Evolutionary conservation across 148 eudicot genomes (phyloP).

Genomic region (Vaccinium myrtillus): DNA sequence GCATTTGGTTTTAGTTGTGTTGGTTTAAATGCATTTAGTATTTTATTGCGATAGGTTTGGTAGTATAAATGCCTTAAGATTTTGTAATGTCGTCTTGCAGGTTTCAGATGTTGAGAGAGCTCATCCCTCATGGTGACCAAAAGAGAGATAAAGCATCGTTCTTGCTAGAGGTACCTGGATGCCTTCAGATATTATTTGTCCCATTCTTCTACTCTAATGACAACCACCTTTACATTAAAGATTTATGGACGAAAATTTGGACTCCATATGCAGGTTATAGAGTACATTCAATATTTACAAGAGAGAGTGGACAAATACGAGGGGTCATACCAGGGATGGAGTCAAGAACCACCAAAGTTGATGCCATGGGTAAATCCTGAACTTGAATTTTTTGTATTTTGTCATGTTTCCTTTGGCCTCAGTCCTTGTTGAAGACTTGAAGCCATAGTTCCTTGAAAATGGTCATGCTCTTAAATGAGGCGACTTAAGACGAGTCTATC

Average conservation of each 20-base stretch:
- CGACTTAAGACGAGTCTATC: not conserved
- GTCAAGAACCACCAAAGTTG: slow-evolving; percentile 53
- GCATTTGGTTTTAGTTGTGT: not conserved
- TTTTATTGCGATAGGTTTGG: not conserved
- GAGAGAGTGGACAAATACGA: slow-evolving; percentile 82
- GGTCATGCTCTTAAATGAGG: not conserved
- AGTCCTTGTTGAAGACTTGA: not conserved
- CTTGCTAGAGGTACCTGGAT: slow-evolving; percentile 60
- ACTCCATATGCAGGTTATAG: slow-evolving; percentile 62
- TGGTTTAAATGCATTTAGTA: not conserved
- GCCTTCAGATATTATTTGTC: not conserved
- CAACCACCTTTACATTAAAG: not conserved
- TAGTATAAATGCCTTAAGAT: not conserved
- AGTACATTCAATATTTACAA: slow-evolving; percentile 83
- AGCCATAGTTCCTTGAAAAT: not conserved
- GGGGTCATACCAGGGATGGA: slow-evolving; percentile 76
- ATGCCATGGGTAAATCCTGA: slow-evolving; percentile 57
- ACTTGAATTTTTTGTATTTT: not conserved
- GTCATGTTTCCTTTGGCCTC: not conserved
- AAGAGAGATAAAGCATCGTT: slow-evolving; percentile 98
- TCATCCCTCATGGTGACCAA: slow-evolving; percentile 83
- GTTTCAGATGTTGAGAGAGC: slow-evolving; percentile 86
- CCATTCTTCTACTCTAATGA: not conserved
- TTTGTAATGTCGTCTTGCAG: slow-evolving; percentile 35
- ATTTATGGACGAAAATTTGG: not conserved